Percentiles rank a stretch among this genome's conserved stretches.
Conservation (phyloP, 257 asterid species). For the Solanum chilense region DNA sequence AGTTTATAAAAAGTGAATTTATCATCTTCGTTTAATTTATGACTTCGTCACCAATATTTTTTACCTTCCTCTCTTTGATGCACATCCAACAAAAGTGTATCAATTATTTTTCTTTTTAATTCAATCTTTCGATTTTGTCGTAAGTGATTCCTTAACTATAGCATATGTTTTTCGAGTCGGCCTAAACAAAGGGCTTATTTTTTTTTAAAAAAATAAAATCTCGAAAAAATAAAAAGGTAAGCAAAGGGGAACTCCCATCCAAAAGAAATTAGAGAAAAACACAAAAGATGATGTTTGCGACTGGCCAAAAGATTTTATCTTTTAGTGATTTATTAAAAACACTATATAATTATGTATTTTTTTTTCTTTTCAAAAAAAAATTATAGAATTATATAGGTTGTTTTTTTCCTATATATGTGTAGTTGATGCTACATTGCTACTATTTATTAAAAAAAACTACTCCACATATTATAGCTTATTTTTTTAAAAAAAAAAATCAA, state of each 20-base stretch:
- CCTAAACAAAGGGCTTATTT: background rate
- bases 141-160: background rate
- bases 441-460: too few relatives aligned
- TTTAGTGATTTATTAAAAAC: background rate
- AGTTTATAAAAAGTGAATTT: too few relatives aligned
- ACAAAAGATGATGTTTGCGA: background rate
- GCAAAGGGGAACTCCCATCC: background rate
- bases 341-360: background rate
- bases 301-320: background rate
- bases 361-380: fast-evolving
- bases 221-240: background rate
- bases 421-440: background rate
- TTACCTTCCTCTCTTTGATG: background rate
- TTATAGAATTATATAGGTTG: background rate
- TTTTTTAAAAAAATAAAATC: background rate
- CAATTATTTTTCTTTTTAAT: background rate
- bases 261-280: background rate
- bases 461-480: too few relatives aligned
- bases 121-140: too few relatives aligned
- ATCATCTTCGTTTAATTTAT: background rate
- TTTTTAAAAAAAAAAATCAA: too few relatives aligned
- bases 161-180: background rate
- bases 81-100: background rate
- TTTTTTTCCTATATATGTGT: background rate
- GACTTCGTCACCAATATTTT: background rate